phyloP scores from a whole-genome alignment of 805 yeast species.

The Ogataea allantospora region DNA sequence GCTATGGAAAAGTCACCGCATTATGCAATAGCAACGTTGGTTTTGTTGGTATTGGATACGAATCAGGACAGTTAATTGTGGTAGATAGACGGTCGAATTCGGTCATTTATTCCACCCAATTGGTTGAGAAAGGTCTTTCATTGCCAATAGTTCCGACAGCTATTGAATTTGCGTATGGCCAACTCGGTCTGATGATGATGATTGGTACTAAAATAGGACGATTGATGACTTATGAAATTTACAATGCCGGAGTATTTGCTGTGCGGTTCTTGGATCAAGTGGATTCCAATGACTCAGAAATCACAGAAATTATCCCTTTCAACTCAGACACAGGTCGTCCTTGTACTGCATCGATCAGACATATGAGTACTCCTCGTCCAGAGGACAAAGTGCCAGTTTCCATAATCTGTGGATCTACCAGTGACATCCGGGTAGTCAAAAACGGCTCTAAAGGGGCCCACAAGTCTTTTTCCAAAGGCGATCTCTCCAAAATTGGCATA shows the following conservation, averaged over 20 bases:
- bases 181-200: slow-evolving; percentile 52
- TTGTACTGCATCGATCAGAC: slow-evolving; percentile 60
- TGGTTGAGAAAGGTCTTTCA: slow-evolving; percentile 30
- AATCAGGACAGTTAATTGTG: slow-evolving; percentile 69
- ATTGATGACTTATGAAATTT: slow-evolving; percentile 57
- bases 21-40: slow-evolving; percentile 73
- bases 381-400: slow-evolving; percentile 62
- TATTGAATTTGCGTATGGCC: slow-evolving; percentile 73
- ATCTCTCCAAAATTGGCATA: slow-evolving; percentile 49
- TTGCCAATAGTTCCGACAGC: slow-evolving; percentile 45
- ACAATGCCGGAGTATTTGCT: slow-evolving; percentile 66
- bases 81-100: slow-evolving; percentile 73
- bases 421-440: slow-evolving; percentile 62
- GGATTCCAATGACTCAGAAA: slow-evolving; percentile 49
- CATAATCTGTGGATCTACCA: slow-evolving; percentile 50
- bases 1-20: slow-evolving; percentile 53
- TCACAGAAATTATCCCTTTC: slow-evolving; percentile 57
- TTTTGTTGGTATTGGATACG: slow-evolving; percentile 78
- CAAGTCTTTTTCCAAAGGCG: slow-evolving; percentile 54
- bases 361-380: slow-evolving; percentile 43
- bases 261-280: slow-evolving; percentile 50
- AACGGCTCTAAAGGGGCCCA: slow-evolving; percentile 65
- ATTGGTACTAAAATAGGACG: slow-evolving; percentile 82
- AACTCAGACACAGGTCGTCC: slow-evolving; percentile 60
- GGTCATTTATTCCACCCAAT: slow-evolving; percentile 40